Evolutionary conservation across 1,284 basidiomycete genomes (phyloP), one percentile per base, ranked within the genome.

Genomic region (Trichosporon asahii): DNA sequence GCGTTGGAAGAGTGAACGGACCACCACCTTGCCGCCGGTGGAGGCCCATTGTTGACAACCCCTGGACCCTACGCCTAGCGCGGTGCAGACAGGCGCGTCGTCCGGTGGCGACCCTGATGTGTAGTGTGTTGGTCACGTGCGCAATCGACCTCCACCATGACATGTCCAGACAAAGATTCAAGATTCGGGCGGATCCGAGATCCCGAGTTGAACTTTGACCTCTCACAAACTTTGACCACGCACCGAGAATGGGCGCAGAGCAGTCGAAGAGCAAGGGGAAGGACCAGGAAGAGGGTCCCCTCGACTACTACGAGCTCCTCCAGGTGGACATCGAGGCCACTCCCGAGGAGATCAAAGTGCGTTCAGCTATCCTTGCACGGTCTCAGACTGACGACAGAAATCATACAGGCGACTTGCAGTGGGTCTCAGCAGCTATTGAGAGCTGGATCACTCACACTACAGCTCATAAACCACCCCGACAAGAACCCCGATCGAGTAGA

Each of bases 401-500:
- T 89, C 94, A 14, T 95, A 94, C 82, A 86, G 94, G 65, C 89
- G 87, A 77, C 87, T 94, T 6, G 94, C 94, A 9, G 83, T 84
- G 64, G 71, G 82, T 75, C 25, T 64, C 21, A 18, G 8, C 35
- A 40, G 14, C 35, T 8, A 8, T 3, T 1, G 63, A 2, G 23
- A 27, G 15, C 61, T 8, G 6, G 33, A 40, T 33, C 35, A 46
- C 49, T 21, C 6, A 33, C 64, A 49, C 15, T 12, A 40, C 46
- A 83, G 82, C 86, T 95, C 18, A 84, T 92, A 18, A 92, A 95
- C 80, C 93, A 95, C 81, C 93, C 93, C 1, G 94, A 95, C 82
- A 95, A 95, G 83, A 95, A 95, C 77, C 87, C 89, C 33, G 86
- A 89, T 70, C 88, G 95, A 77, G 83, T 92, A 3, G 93, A 97